Base-by-base conservation (phyloP, 192 early-diverging fungal genomes). In the Phlyctochytrium arcticum region DNA sequence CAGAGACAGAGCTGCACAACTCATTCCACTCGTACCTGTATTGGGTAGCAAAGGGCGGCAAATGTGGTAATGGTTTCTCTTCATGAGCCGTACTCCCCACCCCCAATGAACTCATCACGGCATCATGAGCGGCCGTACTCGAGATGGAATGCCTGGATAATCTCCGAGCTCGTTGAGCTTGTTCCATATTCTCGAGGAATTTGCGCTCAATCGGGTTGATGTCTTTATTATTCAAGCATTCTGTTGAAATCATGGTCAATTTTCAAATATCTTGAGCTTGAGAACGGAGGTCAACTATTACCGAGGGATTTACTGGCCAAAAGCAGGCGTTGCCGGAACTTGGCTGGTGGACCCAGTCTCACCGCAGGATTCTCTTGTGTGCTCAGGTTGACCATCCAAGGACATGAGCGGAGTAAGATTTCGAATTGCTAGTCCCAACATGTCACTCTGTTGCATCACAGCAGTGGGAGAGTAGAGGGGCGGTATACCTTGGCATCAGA, bases 41-140 rank as follows among this genome's bases (percentile, higher is more conserved):
- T 50, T 81, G 79, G 0, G 73, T 56, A 9, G 72, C 75, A 57
- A 69, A 81, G 24, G 80, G 80, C 5, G 80, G 80, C 65, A 81
- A 57, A 62, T 81, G 80, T 27, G 80, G 80, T 29, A 79, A 68
- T 12, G 72, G 68, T 46, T 67, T 73, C 17, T 73, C 62, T 10
- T 56, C 48, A 15, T 56, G n/a, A 24, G 36, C 2, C 31, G 50
- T 54, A 12, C 19, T 31, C 30, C 24, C 54, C 24, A 24, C 10
- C 5, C n/a, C 17, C 26, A 55, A 15, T 32, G 33, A 29, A 10
- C 42, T 19, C 23, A n/a, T 12, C 12, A 19, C 12, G 54, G 39
- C 39, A 23, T 6, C 46, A 30, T 23, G 42, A 23, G 37, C 37
- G 37, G 27, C 66, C 34, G 31, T 26, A 24, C 24, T 12, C 15